Evolutionary conservation across 148 eudicot genomes (phyloP), one percentile per base, ranked within the genome.

Genomic region (Euryodendron excelsum): DNA sequence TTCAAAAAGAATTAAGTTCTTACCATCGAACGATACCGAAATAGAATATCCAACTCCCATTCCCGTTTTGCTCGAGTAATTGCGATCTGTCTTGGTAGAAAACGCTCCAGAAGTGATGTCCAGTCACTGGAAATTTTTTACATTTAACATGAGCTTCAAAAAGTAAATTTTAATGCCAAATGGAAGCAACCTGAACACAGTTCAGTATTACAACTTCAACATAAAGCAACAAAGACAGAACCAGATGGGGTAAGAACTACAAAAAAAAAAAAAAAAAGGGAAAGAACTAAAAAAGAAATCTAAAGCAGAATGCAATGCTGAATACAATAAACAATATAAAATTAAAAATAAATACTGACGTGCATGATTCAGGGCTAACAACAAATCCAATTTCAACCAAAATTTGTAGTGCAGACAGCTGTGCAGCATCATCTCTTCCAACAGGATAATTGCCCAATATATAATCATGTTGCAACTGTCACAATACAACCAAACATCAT

Each of bases 341-440:
- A 73, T 21, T 28, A 41, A 67, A 59, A 56, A 44, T 66, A 61
- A 48, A 25, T 59, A 93, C 98, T 89, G 69, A 96, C 99, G 91
- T 92, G 97, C 97, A 90, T 33, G 92, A 80, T 78, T 93, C 97
- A 55, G 96, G 98, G 78, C 88, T 84, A 47, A 77, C 79, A 59
- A 91, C 84, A 82, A 80, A 94, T 83, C 99, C 97, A 73, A 93
- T 87, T 77, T 96, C 98, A 80, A 93, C 98, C 80, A 92, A 85
- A 81, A 96, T 96, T 73, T 96, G 99, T 80, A 96, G 71, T 9
- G 98, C 99, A 73, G 97, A 93, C 55, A 96, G 72, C 72, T 96
- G 98, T 69, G 95, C 97, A 65, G 99, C 93, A 83, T 96, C 99
- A 81, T 92, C 98, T 83, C 90, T 93, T 82, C 99, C 99, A 81